phyloP scores from a whole-genome alignment of 352 stramenopile species.

The Globisporangium polare region DNA sequence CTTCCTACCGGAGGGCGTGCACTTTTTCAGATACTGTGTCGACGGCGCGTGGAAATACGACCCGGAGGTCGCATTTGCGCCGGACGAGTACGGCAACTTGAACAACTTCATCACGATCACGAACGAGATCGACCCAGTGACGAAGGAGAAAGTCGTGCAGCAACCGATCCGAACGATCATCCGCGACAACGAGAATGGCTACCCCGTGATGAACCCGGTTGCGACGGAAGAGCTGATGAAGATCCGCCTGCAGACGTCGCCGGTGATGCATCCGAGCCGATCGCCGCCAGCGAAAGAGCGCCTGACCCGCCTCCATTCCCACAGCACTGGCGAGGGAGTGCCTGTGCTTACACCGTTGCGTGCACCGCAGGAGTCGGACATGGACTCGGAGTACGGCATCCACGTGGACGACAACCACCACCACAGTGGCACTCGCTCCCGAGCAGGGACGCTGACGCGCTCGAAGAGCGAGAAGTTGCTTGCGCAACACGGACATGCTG shows the following conservation, averaged over 20 bases:
- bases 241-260: slow-evolving; percentile 52
- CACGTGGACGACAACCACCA: slow-evolving; percentile 32
- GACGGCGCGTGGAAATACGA: slow-evolving; percentile 84
- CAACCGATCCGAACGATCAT: slow-evolving; percentile 67
- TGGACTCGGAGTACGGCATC: slow-evolving; percentile 70
- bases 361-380: slow-evolving; percentile 48
- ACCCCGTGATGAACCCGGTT: slow-evolving; percentile 72
- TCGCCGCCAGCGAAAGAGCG: slow-evolving; percentile 22
- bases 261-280: slow-evolving; percentile 23
- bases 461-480: slow-evolving; percentile 76
- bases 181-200: slow-evolving; percentile 37
- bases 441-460: slow-evolving; percentile 55
- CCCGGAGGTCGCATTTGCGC: slow-evolving; percentile 74
- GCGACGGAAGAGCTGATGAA: slow-evolving; percentile 60
- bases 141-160: slow-evolving; percentile 50
- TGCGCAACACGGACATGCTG: slow-evolving; percentile 10
- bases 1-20: slow-evolving; percentile 57
- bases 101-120: slow-evolving; percentile 83
- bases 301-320: slow-evolving; percentile 4
- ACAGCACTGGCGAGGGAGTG: slow-evolving; percentile 7
- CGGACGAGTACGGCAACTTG: slow-evolving; percentile 83
- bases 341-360: slow-evolving; percentile 30
- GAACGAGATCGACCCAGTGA: slow-evolving; percentile 21
- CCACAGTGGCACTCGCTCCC: slow-evolving; percentile 24
- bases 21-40: slow-evolving; percentile 80